Percentiles rank a stretch among this genome's conserved stretches.
Conservation (phyloP, 2,329 filamentous ascomycete species). For the Sclerotinia sclerotiorum region DNA sequence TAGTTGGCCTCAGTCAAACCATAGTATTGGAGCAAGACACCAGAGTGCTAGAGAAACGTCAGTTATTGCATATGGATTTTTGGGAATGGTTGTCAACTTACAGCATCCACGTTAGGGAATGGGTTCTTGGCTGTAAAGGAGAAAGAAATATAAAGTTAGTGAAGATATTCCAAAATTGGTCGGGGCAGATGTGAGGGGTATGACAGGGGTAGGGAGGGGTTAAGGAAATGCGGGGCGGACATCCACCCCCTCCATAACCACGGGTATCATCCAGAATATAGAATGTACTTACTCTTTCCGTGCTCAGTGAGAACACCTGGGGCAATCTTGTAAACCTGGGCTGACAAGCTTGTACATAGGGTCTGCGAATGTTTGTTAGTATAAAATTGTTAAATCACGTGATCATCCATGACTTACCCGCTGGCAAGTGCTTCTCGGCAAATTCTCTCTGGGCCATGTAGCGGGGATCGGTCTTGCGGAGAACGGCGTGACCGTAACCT, state of each 20-base stretch:
- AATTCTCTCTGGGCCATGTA: slow-evolving; percentile 99
- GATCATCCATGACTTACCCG: neutral
- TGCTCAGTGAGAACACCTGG: slow-evolving; percentile 97
- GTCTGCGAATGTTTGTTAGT: slow-evolving; percentile 71
- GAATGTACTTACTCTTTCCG: slow-evolving; percentile 98
- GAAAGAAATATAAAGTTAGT: neutral
- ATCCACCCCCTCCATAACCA: neutral
- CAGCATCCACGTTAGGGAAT: slow-evolving; percentile 94
- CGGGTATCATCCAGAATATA: slow-evolving; percentile 52
- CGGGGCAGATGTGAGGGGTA: neutral
- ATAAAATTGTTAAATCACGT: neutral
- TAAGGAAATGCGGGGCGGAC: neutral
- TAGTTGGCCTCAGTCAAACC: slow-evolving; percentile 98
- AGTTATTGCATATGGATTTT: neutral
- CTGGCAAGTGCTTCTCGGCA: slow-evolving; percentile 48
- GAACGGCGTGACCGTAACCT: slow-evolving; percentile 97
- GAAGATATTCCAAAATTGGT: neutral
- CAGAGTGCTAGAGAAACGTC: slow-evolving; percentile 64
- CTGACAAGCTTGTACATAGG: slow-evolving; percentile 99
- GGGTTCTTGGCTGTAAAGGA: slow-evolving; percentile 62
- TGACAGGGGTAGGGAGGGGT: neutral
- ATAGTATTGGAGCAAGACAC: slow-evolving; percentile 99
- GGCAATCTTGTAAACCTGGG: slow-evolving; percentile 99
- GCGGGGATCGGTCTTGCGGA: slow-evolving; percentile 99
- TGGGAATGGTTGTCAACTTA: slow-evolving; percentile 22